These are phyloP conservation scores for Nemania bipapillata DNA, from an alignment of 2,329 filamentous ascomycete species.

Conservation along the genomic window DNA sequence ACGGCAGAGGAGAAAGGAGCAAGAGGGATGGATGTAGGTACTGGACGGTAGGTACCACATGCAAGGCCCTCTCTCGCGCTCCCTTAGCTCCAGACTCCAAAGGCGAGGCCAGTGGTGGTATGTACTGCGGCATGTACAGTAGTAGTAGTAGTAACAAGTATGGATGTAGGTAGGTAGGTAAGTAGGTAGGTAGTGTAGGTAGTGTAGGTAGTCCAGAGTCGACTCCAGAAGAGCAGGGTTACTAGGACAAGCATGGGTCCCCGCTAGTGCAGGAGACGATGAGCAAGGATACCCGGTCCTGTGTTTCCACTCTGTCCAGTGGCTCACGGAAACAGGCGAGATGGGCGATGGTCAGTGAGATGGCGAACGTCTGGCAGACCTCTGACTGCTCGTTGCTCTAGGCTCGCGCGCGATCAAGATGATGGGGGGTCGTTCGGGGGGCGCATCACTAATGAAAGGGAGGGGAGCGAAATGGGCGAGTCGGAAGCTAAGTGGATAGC, in stretches of 20 bases:
- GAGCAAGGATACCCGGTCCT: conserved; percentile 33
- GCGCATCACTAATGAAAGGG: conserved; percentile 35
- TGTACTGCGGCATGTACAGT: too few relatives aligned
- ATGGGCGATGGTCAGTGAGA: conserved; percentile 32
- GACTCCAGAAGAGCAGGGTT: conserved; percentile 32
- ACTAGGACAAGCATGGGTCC: conserved; percentile 36
- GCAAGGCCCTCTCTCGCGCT: conserved; percentile 42
- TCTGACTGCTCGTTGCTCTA: neutral
- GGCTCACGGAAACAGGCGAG: conserved; percentile 33
- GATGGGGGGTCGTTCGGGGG: conserved; percentile 35
- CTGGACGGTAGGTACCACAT: conserved; percentile 39
- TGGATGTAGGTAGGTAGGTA: neutral
- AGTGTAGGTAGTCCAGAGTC: conserved; percentile 14
- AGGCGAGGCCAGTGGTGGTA: too few relatives aligned
- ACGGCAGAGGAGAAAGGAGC: conserved; percentile 30
- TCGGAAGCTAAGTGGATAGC: conserved; percentile 35
- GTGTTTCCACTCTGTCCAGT: conserved; percentile 23
- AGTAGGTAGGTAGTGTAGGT: too few relatives aligned
- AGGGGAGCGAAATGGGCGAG: conserved; percentile 40
- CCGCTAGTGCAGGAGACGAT: conserved; percentile 38
- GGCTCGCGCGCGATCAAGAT: conserved; percentile 47
- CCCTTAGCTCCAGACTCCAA: conserved; percentile 13
- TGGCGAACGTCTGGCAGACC: conserved; percentile 21
- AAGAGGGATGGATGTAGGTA: too few relatives aligned
- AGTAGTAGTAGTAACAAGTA: too few relatives aligned